Percentiles rank a stretch among this genome's conserved stretches.
Conservation (phyloP, 176 grass and related monocot genomes). For the Lolium perenne region DNA sequence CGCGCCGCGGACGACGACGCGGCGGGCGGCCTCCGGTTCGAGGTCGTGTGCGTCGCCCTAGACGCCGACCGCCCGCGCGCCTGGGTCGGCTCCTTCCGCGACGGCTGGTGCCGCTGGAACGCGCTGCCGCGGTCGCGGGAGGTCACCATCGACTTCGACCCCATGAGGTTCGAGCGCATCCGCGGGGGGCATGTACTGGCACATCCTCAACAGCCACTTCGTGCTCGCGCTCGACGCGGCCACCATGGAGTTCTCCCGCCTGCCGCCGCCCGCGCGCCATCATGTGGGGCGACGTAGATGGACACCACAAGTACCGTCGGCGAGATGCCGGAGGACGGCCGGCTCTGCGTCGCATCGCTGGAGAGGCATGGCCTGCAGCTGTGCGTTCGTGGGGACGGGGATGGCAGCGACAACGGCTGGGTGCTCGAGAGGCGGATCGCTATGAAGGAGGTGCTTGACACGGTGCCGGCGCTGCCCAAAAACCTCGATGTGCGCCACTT, state of each 20-base stretch:
- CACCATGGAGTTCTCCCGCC: constrained; percentile 28
- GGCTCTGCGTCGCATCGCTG: constrained; percentile 28
- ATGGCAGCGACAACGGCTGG: constrained; percentile 14
- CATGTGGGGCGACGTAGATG: neutral
- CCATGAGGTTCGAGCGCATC: neutral
- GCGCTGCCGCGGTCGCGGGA: constrained; percentile 1
- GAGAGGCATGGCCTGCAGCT: neutral
- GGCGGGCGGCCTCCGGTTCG: neutral
- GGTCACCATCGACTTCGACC: constrained; percentile 14
- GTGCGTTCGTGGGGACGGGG: constrained; percentile 12
- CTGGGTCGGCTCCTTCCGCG: constrained; percentile 32
- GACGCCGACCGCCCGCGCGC: neutral
- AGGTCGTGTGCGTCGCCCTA: constrained; percentile 15
- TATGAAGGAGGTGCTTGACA: constrained; percentile 1
- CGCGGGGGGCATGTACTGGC: constrained; percentile 33
- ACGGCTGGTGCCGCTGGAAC: constrained; percentile 10
- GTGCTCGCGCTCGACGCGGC: constrained; percentile 6
- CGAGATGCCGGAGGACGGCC: constrained; percentile 30
- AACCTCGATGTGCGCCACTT: rapidly evolving
- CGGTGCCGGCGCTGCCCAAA: constrained; percentile 3
- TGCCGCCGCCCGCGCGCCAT: neutral
- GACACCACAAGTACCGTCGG: constrained; percentile 30
- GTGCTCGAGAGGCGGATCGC: neutral
- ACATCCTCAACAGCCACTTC: neutral
- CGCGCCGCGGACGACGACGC: neutral